A percentile compares a stretch with the other conserved stretches of the same genome.
Evolutionary conservation across 352 stramenopile species (phyloP).

Genomic region (Blastocystis sp.): DNA sequence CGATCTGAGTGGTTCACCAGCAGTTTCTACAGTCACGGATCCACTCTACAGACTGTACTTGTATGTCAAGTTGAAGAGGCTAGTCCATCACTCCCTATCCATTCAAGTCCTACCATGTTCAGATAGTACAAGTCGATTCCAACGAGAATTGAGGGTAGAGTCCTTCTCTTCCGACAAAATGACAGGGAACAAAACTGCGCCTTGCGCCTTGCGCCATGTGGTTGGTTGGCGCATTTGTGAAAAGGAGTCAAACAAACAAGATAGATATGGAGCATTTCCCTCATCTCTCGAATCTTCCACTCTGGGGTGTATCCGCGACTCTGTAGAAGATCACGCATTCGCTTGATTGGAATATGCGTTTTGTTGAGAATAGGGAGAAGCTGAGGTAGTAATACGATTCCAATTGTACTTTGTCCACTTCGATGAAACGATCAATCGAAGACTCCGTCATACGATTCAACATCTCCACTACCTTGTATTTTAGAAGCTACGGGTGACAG

Average conservation of each 20-base stretch:
- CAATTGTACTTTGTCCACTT: background rate
- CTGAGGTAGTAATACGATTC: background rate
- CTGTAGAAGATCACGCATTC: slow-evolving; percentile 17
- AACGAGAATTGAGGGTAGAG: too few relatives aligned
- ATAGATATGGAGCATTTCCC: slow-evolving; percentile 11
- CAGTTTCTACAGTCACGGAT: slow-evolving; percentile 62
- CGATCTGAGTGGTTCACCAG: slow-evolving; percentile 71
- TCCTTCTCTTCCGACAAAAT: too few relatives aligned
- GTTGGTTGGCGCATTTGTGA: background rate
- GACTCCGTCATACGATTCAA: background rate
- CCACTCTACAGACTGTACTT: background rate
- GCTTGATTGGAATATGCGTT: background rate
- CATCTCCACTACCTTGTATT: slow-evolving; percentile 55
- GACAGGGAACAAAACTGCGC: too few relatives aligned
- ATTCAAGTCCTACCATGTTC: background rate
- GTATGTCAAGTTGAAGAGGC: slow-evolving; percentile 54
- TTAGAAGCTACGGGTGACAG: background rate
- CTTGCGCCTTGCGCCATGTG: too few relatives aligned
- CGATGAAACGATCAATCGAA: slow-evolving; percentile 23
- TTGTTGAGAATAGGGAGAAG: slow-evolving; percentile 28
- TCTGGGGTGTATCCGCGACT: slow-evolving; percentile 22
- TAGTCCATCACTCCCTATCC: background rate
- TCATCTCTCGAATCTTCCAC: slow-evolving; percentile 48
- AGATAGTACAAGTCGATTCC: background rate
- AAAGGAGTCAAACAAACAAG: slow-evolving; percentile 28